phyloP scores from a whole-genome alignment of 305 asterid species.

The Caryopteris hybrid region DNA sequence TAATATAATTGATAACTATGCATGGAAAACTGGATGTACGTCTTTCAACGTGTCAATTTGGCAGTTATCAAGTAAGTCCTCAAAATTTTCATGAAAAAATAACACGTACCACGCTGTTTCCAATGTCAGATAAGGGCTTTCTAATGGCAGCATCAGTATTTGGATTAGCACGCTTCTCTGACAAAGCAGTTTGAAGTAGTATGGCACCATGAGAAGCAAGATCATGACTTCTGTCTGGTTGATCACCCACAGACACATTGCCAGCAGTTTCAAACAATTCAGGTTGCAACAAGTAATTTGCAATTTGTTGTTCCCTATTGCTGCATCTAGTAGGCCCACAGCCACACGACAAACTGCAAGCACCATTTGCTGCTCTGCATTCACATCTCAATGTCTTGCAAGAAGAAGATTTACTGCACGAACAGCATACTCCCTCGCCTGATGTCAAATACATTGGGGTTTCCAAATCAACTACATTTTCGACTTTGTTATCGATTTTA shows the following conservation, averaged over 20 bases:
- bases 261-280: slow-evolving; percentile 30
- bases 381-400: slow-evolving; percentile 82
- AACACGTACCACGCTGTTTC: slow-evolving; percentile 64
- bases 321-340: slow-evolving; percentile 64
- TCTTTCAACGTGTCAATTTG: background rate
- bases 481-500: slow-evolving; percentile 23
- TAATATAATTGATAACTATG: too few relatives aligned
- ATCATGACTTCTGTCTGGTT: slow-evolving; percentile 31
- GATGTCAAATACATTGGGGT: background rate
- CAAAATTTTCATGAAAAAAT: too few relatives aligned
- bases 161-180: slow-evolving; percentile 42
- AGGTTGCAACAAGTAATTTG: slow-evolving; percentile 15
- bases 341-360: slow-evolving; percentile 53
- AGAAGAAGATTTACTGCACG: slow-evolving; percentile 63
- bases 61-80: too few relatives aligned
- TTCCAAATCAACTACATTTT: slow-evolving; percentile 21
- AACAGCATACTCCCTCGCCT: slow-evolving; percentile 45
- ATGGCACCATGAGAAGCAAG: slow-evolving; percentile 84
- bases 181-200: slow-evolving; percentile 79
- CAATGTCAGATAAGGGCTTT: slow-evolving; percentile 90
- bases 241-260: too few relatives aligned
- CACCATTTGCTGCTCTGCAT: slow-evolving; percentile 62
- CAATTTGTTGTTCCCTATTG: slow-evolving; percentile 33
- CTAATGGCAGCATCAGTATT: slow-evolving; percentile 40
- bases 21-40: background rate